Conservation (phyloP, 345 rosid species). For the Leavenworthia alabamica region DNA sequence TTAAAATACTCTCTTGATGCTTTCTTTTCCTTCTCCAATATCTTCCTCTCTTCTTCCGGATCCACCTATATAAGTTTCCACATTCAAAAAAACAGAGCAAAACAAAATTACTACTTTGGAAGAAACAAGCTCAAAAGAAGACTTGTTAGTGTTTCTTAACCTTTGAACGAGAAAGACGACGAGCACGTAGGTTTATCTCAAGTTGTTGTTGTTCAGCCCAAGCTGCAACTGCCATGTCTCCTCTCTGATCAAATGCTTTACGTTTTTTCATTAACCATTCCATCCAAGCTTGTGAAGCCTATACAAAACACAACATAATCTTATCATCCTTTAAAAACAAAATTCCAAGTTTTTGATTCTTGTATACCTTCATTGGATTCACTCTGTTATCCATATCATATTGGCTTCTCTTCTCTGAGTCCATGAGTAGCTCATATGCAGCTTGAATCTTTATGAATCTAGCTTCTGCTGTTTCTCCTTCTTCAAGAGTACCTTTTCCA, state of each 20-base stretch:
- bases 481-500: constrained; percentile 83
- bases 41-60: constrained; percentile 84
- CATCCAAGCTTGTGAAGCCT: constrained; percentile 99
- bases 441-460: constrained; percentile 98
- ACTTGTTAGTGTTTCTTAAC: constrained; percentile 37
- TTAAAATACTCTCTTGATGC: constrained; percentile 61
- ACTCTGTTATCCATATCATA: constrained; percentile 78
- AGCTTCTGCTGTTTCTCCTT: constrained; percentile 93
- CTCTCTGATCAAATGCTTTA: constrained; percentile 91
- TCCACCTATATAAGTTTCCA: constrained; percentile 42
- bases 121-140: background rate
- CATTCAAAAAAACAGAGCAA: background rate
- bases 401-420: constrained; percentile 57
- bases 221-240: constrained; percentile 87
- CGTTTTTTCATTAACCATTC: constrained; percentile 89
- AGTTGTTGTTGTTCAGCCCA: constrained; percentile 99
- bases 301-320: constrained; percentile 10
- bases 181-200: constrained; percentile 70
- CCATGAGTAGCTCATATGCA: constrained; percentile 90
- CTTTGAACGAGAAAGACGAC: constrained; percentile 87
- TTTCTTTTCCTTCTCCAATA: constrained; percentile 71
- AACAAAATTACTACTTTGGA: background rate
- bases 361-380: constrained; percentile 80
- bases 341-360: background rate
- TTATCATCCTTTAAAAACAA: background rate